Evolutionary conservation across 768 basidiomycete species (phyloP).

Genomic region (Pleurotus pulmonarius): DNA sequence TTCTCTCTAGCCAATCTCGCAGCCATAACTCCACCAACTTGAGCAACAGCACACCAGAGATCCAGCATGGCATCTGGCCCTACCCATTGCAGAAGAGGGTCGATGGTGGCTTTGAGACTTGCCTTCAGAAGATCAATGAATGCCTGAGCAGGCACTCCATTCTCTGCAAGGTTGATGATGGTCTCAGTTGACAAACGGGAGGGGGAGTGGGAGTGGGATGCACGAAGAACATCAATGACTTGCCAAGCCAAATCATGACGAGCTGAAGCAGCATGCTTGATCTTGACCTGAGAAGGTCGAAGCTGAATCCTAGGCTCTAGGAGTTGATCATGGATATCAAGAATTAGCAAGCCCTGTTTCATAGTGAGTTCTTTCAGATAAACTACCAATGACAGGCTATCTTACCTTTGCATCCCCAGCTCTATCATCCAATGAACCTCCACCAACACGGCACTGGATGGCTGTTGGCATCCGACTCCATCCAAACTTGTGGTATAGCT

Average conservation of each 20-base stretch:
- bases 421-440: slow-evolving; percentile 11
- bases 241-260: slow-evolving; percentile 36
- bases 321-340: slow-evolving; percentile 21
- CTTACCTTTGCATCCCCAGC: slow-evolving; percentile 3
- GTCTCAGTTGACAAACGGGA: slow-evolving; percentile 50
- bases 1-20: slow-evolving; percentile 33
- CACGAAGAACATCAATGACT: slow-evolving; percentile 49
- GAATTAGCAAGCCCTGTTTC: slow-evolving; percentile 23
- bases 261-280: slow-evolving; percentile 22
- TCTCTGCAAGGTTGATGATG: slow-evolving; percentile 62
- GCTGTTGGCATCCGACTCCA: slow-evolving; percentile 32
- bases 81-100: slow-evolving; percentile 43
- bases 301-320: slow-evolving; percentile 25
- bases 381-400: not conserved
- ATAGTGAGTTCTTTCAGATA: not conserved
- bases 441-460: slow-evolving; percentile 33
- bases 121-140: slow-evolving; percentile 37
- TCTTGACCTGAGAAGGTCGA: slow-evolving; percentile 32
- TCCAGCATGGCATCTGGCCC: slow-evolving; percentile 32
- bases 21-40: slow-evolving; percentile 36
- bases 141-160: slow-evolving; percentile 44
- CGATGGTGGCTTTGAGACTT: slow-evolving; percentile 29
- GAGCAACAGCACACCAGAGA: slow-evolving; percentile 37
- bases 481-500: slow-evolving; percentile 21
- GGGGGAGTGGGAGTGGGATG: slow-evolving; percentile 43